Evolutionary conservation across 116 monocot species (phyloP), one percentile per base, ranked within the genome.

Genomic region (Iris pallida): DNA sequence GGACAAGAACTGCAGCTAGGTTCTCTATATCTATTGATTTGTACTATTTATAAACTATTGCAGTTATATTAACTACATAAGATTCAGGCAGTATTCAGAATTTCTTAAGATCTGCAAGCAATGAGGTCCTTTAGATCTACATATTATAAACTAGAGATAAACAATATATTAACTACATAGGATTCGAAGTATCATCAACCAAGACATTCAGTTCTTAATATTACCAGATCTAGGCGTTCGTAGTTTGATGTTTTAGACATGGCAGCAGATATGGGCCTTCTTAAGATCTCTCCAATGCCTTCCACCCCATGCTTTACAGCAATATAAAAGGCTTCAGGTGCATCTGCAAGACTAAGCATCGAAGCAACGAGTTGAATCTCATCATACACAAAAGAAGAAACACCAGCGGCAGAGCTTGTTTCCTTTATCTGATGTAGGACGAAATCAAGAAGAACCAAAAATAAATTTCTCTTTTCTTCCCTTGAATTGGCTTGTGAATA

Each of bases 321-420:
- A 75, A 90, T 78, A 30, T 88, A 88, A 70, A 90, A 92, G 15
- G 93, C 98, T 80, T 93, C 93, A 45, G 93, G 92, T 68, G 88
- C 92, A 84, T 90, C 75, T 49, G 83, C 87, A 76, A 85, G 76
- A 40, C 71, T 80, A 68, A 98, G 82, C 81, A 98, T 79, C 46
- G 90, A 80, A 67, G 76, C 87, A 59, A 98, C 57, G 7, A 79
- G 78, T 66, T 86, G 89, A 55, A 84, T 73, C 64, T 98, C 93
- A 75, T 88, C 84, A 72, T 74, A 80, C 18, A 51, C 42, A 76
- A 79, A 87, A 67, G 68, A 48, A 59, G 85, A 81, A 73, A 68
- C 72, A 57, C 85, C 87, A 69, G 80, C 67, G 68, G 74, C 77
- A 63, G 72, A 61, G 71, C 80, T 83, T 56, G 68, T 59, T 70